These are phyloP conservation scores for Darksidea phi DNA, from an alignment of 495 filamentous ascomycete genomes.

Conservation along the genomic window DNA sequence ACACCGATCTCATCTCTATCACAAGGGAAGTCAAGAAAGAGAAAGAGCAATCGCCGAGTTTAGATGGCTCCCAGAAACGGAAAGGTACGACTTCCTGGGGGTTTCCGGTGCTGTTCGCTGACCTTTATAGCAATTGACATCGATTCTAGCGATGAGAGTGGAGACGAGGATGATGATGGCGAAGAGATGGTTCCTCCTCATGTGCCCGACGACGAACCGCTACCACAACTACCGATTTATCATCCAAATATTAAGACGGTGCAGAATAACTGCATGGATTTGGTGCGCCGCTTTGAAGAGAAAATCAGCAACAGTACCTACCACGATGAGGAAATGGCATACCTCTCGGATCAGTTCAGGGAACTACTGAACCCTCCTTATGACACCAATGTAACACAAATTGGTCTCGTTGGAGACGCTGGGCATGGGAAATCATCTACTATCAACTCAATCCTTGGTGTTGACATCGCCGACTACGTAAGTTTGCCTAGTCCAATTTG, in stretches of 20 bases:
- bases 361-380: not conserved
- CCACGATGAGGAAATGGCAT: not conserved
- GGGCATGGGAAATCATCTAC: slow-evolving; percentile 11
- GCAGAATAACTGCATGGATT: not conserved
- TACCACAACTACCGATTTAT: not conserved
- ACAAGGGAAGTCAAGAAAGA: too few species aligned
- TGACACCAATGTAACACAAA: not conserved
- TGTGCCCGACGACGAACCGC: not conserved
- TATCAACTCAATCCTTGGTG: slow-evolving; percentile 10
- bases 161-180: not conserved
- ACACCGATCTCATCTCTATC: too few species aligned
- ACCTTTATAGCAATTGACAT: not conserved
- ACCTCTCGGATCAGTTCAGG: not conserved
- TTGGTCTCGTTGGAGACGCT: slow-evolving; percentile 12
- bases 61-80: too few species aligned
- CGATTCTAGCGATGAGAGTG: not conserved
- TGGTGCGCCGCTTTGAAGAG: not conserved
- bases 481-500: not conserved
- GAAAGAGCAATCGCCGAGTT: too few species aligned
- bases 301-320: not conserved
- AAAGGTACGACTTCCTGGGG: not conserved
- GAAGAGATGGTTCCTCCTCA: not conserved
- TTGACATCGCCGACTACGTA: slow-evolving; percentile 2
- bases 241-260: not conserved
- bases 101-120: not conserved